Percentiles rank a stretch among this genome's conserved stretches.
Conservation (phyloP, 2,329 filamentous ascomycete species). For the Samsoniella hepiali region DNA sequence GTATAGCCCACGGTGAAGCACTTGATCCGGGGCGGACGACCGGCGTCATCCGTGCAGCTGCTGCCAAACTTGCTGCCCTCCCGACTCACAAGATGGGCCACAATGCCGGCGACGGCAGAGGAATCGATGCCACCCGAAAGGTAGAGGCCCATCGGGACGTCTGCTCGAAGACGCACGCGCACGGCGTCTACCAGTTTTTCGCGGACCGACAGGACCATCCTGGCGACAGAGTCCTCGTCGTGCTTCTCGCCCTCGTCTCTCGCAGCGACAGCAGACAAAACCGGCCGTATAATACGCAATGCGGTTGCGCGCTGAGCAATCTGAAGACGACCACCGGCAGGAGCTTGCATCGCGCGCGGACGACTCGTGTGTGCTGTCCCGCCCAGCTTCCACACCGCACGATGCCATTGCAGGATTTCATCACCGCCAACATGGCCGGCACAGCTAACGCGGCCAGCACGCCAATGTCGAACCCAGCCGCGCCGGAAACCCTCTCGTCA, state of each 20-base stretch:
- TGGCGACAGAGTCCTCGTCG: conserved; percentile 39
- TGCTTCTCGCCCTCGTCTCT: neutral
- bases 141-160: conserved; percentile 57
- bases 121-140: conserved; percentile 57
- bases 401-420: neutral
- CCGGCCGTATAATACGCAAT: neutral
- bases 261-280: neutral
- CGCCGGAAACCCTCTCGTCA: neutral
- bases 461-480: neutral
- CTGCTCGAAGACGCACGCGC: conserved; percentile 49
- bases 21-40: conserved; percentile 17
- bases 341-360: neutral
- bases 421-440: neutral
- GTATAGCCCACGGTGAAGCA: neutral
- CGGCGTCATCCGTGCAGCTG: too few species aligned
- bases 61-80: too few species aligned
- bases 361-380: neutral
- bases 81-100: conserved; percentile 45
- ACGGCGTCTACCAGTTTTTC: conserved; percentile 49
- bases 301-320: neutral
- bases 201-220: conserved; percentile 49
- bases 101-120: conserved; percentile 54
- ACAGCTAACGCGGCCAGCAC: neutral
- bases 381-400: neutral
- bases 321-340: neutral